phyloP scores from a whole-genome alignment of 1,139 yeast species.

The Blastobotrys buckinghamii region DNA sequence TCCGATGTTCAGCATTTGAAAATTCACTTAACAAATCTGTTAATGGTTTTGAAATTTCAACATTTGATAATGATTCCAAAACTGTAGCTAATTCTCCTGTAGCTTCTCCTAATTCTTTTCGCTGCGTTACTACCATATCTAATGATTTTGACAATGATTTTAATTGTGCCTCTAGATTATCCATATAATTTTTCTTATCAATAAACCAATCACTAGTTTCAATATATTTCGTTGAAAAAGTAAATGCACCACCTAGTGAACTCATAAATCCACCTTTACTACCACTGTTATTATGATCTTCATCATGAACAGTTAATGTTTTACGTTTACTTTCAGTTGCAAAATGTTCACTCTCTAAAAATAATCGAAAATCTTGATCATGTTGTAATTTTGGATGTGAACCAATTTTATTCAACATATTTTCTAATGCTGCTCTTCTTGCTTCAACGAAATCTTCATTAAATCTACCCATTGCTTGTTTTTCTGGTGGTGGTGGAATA shows the following conservation, averaged over 20 bases:
- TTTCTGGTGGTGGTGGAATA: constrained; percentile 96
- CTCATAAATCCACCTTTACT: constrained; percentile 49
- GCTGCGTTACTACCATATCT: constrained; percentile 68
- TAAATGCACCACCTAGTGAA: constrained; percentile 50
- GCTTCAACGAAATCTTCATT: constrained; percentile 84
- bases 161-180: constrained; percentile 67
- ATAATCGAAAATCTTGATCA: constrained; percentile 73
- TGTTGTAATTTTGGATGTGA: constrained; percentile 49
- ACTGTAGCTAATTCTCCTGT: constrained; percentile 58
- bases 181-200: constrained; percentile 63
- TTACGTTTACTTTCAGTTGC: constrained; percentile 40
- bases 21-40: constrained; percentile 58
- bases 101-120: constrained; percentile 63
- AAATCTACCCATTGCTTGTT: constrained; percentile 85
- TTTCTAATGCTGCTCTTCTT: constrained; percentile 79
- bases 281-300: constrained; percentile 16
- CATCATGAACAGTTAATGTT: constrained; percentile 15
- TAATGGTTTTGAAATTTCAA: constrained; percentile 69
- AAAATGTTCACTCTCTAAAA: constrained; percentile 71
- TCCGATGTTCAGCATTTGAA: constrained; percentile 63
- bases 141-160: constrained; percentile 64
- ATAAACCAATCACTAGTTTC: constrained; percentile 79
- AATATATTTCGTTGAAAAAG: constrained; percentile 48
- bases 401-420: constrained; percentile 71
- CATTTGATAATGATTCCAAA: constrained; percentile 53